These are phyloP conservation scores for Calcarisporium arbuscula DNA, from an alignment of 2,329 filamentous ascomycete genomes.

Conservation along the genomic window DNA sequence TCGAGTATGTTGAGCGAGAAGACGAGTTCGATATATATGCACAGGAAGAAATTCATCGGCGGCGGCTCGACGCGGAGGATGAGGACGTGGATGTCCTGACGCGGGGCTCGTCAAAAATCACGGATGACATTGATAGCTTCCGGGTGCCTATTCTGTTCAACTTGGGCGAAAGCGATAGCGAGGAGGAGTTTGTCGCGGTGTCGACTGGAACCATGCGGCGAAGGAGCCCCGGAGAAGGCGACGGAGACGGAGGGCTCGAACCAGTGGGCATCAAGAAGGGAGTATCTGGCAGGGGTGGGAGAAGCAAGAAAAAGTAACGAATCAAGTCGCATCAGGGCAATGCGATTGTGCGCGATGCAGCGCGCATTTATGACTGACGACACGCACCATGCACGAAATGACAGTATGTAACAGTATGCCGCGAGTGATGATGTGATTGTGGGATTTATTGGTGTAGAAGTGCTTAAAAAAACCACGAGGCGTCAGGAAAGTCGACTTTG, in stretches of 20 bases:
- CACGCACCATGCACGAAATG: no score
- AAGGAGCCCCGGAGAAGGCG: constrained; percentile 72
- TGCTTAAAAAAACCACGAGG: no score
- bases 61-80: constrained; percentile 84
- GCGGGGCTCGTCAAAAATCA: constrained; percentile 58
- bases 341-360: no score
- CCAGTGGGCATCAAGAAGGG: constrained; percentile 32
- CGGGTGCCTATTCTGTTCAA: constrained; percentile 91
- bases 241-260: constrained; percentile 46
- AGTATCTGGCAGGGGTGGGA: constrained; percentile 25
- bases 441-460: no score
- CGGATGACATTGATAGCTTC: constrained; percentile 60
- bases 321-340: no score
- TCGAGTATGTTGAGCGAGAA: constrained; percentile 90
- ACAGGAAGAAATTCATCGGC: constrained; percentile 87
- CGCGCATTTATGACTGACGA: no score
- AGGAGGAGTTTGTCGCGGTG: constrained; percentile 73
- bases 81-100: constrained; percentile 89
- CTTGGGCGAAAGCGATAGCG: constrained; percentile 88
- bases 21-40: constrained; percentile 98
- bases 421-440: no score
- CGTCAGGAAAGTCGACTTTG: no score
- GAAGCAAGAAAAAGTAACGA: constrained; percentile 34
- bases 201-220: constrained; percentile 78
- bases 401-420: no score